Conservation (phyloP, 2,329 filamentous ascomycete species). For the Bertia moriformis region DNA sequence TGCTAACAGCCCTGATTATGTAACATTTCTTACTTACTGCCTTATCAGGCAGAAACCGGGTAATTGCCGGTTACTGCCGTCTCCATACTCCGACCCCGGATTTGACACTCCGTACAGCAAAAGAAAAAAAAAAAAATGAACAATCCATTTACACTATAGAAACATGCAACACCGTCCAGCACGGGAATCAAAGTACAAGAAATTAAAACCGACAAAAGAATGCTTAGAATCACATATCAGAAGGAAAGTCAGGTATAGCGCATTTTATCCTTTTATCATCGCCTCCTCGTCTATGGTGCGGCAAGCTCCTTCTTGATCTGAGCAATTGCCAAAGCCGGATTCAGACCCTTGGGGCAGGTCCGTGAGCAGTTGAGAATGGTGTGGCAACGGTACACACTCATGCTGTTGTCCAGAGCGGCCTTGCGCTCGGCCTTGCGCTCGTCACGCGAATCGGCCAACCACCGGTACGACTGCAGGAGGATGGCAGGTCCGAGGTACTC, state of each 20-base stretch:
- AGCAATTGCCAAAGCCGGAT: constrained; percentile 86
- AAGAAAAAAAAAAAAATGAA: neutral
- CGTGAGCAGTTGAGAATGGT: constrained; percentile 97
- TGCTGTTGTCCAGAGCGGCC: constrained; percentile 88
- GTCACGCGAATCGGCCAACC: constrained; percentile 89
- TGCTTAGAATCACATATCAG: constrained; percentile 3
- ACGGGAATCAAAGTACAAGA: too few relatives aligned
- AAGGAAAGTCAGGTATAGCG: constrained; percentile 10
- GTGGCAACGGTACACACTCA: constrained; percentile 98
- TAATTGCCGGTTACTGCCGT: too few relatives aligned
- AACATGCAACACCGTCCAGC: too few relatives aligned
- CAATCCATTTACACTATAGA: too few relatives aligned
- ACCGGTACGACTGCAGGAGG: constrained; percentile 93
- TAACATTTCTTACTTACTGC: neutral
- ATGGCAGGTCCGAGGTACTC: constrained; percentile 96
- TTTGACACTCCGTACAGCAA: constrained; percentile 3
- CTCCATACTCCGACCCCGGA: too few relatives aligned
- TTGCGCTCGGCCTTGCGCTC: constrained; percentile 79
- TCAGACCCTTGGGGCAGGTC: constrained; percentile 95
- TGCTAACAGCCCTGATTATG: constrained; percentile 8
- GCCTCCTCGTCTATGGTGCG: constrained; percentile 11
- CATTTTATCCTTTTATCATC: constrained; percentile 6
- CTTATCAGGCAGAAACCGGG: too few relatives aligned
- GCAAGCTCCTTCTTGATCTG: constrained; percentile 98
- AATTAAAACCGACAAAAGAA: too few relatives aligned